Evolutionary conservation across 164 flowering plant genomes (phyloP), one percentile per base, ranked within the genome.

Genomic region (Vitis labrusca): DNA sequence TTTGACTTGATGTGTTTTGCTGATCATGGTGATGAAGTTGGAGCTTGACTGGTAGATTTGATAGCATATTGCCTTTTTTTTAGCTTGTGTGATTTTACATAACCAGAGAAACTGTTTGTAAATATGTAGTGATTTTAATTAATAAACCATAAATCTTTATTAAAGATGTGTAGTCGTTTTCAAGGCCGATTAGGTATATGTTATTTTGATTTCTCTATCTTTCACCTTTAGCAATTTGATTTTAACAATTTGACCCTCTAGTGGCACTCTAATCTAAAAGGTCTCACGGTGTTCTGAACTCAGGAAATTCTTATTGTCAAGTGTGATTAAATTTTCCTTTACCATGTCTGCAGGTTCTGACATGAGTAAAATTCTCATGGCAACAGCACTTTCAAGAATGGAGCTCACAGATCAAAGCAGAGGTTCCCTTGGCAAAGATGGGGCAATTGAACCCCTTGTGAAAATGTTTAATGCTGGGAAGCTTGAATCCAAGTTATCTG

Each of bases 331-430:
- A 23, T 27, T 47, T 37, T 52, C 3, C 23, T n/a, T 5, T 66
- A 49, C 50, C 44, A 16, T 66, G 56, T 15, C 54, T 79, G 59
- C 85, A 93, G 98, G 98, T 59, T 89, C 98, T 32, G 94, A 90
- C 66, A 93, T 91, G 95, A 81, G 82, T 71, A 93, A 88, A 81
- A 84, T 93, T 69, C 88, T 93, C 48, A 88, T 91, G 94, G 97
- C 98, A 63, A 89, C 91, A 5, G 90, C 97, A 68, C 78, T 93
- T 65, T 90, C 92, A 73, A 89, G 87, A 63, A 83, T 93, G 87
- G 89, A 85, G 76, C 92, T 90, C 48, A 90, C 92, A 17, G 92
- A 90, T 68, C 86, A 90, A 75, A 74, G 77, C 57, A 84, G 74
- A 77, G 86, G 85, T 23, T 65, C 81, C 44, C 85, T 93, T 15